Base-by-base conservation (phyloP, 2,329 filamentous ascomycete species). In the Aspergillus sp. region DNA sequence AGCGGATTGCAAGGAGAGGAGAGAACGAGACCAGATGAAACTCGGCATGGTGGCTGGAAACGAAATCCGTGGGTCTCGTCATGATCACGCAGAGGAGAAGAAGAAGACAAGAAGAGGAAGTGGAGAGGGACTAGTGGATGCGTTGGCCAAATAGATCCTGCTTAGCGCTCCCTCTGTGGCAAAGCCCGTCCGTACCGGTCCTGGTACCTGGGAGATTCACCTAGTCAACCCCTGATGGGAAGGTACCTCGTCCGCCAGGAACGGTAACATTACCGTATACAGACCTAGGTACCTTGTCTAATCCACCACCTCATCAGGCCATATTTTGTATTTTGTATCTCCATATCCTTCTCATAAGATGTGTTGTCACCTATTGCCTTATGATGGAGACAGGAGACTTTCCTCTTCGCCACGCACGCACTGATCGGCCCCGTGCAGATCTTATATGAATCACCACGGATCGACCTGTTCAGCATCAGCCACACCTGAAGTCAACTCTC, bases 81-180 rank as follows among this genome's bases (percentile, higher is more conserved):
- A 34, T 11, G 32, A 34, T 11, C 3, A n/a, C 32, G 32, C 32
- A 34, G 3, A 25, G 42, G 7, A 5, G 38, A 16, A 25, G 6
- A 49, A n/a, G 19, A 31, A 13, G 20, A 38, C 11, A 2, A 29
- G 11, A 7, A 29, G 25, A 29, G 25, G 25, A 29, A 29, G 25
- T 29, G 25, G 25, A 29, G 38, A 21, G 5, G 47, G 36, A 31
- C 38, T 34, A 49, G 47, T 50, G 47, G 47, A 44, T 50, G 40
- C 43, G 7, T 43, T 49, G 47, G 25, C 17, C 17, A 25, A 50
- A 50, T 50, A 50, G 41, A 32, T 38, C 25, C 25, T 29, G 25
- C 25, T 29, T 29, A 29, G 25, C 20, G 16, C 9, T 11, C 16
- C 34, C 1, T 4, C 14, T 9, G 40, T 42, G 40, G 40, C 40